Percentiles rank a stretch among this genome's conserved stretches.
Conservation (phyloP, 1,284 basidiomycete species). For the Cerioporus squamosus region DNA sequence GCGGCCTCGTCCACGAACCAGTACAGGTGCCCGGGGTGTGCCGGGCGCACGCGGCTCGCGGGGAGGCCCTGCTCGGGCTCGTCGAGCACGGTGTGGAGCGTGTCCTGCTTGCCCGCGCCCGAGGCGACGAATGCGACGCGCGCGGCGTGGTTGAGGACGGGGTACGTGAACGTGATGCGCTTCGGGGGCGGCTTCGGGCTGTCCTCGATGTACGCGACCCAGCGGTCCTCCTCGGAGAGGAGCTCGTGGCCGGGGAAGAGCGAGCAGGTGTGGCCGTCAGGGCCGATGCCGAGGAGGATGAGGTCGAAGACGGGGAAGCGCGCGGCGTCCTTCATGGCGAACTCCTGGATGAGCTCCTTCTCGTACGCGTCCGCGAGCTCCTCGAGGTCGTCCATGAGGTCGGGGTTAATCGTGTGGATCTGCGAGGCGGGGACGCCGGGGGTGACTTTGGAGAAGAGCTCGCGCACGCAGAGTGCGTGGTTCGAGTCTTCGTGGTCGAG, state of each 20-base stretch:
- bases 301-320: slow-evolving; percentile 96
- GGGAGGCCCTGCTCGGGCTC: slow-evolving; percentile 83
- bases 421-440: slow-evolving; percentile 65
- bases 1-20: slow-evolving; percentile 93
- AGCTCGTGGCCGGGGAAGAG: slow-evolving; percentile 94
- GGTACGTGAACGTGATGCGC: slow-evolving; percentile 90
- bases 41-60: slow-evolving; percentile 81
- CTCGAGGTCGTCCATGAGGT: slow-evolving; percentile 79
- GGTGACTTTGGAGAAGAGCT: slow-evolving; percentile 86
- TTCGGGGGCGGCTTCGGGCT: slow-evolving; percentile 93
- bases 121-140: slow-evolving; percentile 88
- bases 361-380: slow-evolving; percentile 94
- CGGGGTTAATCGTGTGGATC: slow-evolving; percentile 85
- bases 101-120: slow-evolving; percentile 86
- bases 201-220: slow-evolving; percentile 94
- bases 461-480: slow-evolving; percentile 76
- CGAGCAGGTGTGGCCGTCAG: slow-evolving; percentile 96
- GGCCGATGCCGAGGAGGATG: slow-evolving; percentile 91
- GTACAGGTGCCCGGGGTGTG: slow-evolving; percentile 82
- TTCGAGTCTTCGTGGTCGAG: slow-evolving; percentile 94
- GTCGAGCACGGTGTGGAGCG: slow-evolving; percentile 79
- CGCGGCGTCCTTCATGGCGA: slow-evolving; percentile 88
- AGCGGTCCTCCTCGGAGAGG: slow-evolving; percentile 84
- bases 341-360: slow-evolving; percentile 88
- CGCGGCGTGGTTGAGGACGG: slow-evolving; percentile 91